These are phyloP conservation scores for Yarrowia alimentaria DNA, from an alignment of 805 yeast species.

Conservation along the genomic window DNA sequence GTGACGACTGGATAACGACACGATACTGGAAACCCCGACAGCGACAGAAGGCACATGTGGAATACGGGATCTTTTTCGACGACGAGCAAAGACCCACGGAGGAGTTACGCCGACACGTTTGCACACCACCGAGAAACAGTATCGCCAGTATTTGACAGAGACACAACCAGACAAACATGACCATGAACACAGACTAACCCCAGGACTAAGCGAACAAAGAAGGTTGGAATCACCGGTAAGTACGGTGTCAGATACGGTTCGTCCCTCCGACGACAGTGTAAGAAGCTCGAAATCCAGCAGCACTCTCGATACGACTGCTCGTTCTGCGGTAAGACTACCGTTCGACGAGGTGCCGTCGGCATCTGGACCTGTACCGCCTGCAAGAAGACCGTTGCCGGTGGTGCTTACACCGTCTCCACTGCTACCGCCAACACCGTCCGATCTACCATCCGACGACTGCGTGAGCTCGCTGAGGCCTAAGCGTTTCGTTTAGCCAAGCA, in stretches of 20 bases:
- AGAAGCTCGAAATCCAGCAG: constrained; percentile 98
- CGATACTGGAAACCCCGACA: neutral
- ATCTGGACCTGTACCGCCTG: constrained; percentile 98
- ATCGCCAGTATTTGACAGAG: too few species aligned
- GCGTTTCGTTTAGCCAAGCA: constrained; percentile 15
- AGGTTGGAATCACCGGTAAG: constrained; percentile 99
- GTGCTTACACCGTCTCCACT: constrained; percentile 96
- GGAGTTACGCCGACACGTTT: too few species aligned
- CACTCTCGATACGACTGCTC: constrained; percentile 99
- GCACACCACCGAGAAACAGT: too few species aligned
- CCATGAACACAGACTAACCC: neutral
- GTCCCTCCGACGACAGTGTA: constrained; percentile 98
- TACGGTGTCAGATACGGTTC: constrained; percentile 99
- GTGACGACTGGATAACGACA: neutral
- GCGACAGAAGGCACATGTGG: neutral
- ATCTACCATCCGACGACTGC: constrained; percentile 99
- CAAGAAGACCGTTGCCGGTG: constrained; percentile 98
- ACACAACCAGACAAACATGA: too few species aligned
- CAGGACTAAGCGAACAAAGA: constrained; percentile 99
- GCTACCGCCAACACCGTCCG: constrained; percentile 99
- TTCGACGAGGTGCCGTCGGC: constrained; percentile 97
- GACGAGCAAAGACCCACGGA: too few species aligned
- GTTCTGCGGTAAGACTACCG: constrained; percentile 99
- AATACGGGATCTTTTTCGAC: neutral
- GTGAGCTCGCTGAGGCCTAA: constrained; percentile 99